phyloP scores from a whole-genome alignment of 768 basidiomycete species.

The Suillus spraguei region DNA sequence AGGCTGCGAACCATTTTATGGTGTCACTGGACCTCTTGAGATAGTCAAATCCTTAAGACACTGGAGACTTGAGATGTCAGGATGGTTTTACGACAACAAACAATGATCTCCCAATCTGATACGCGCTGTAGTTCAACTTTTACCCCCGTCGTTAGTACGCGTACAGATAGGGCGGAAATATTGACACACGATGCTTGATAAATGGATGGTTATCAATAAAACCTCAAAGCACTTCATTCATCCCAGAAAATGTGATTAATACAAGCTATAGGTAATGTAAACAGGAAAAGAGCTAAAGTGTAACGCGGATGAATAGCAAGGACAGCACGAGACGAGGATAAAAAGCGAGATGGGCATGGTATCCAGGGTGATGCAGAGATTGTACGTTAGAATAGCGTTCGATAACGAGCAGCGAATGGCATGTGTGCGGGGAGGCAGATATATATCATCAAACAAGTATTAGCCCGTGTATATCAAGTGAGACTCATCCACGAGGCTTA shows the following conservation, averaged over 20 bases:
- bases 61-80: too few relatives aligned
- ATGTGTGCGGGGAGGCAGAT: background rate
- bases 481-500: background rate
- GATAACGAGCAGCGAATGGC: background rate
- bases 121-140: too few relatives aligned
- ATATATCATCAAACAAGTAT: background rate
- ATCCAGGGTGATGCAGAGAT: background rate
- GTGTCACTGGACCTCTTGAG: background rate
- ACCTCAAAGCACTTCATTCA: background rate
- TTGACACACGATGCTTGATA: background rate
- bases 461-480: background rate
- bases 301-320: conserved; percentile 1
- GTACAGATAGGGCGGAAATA: background rate
- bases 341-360: background rate
- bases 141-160: background rate
- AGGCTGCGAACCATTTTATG: background rate
- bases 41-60: too few relatives aligned
- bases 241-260: background rate
- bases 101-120: too few relatives aligned
- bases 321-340: background rate
- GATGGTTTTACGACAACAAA: too few relatives aligned
- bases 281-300: background rate
- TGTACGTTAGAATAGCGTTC: background rate
- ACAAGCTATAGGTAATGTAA: background rate
- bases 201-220: background rate